A percentile compares a stretch with the other conserved stretches of the same genome.
Conservation (phyloP, 202 grass and related monocot species). For the Eragrostis tef region DNA sequence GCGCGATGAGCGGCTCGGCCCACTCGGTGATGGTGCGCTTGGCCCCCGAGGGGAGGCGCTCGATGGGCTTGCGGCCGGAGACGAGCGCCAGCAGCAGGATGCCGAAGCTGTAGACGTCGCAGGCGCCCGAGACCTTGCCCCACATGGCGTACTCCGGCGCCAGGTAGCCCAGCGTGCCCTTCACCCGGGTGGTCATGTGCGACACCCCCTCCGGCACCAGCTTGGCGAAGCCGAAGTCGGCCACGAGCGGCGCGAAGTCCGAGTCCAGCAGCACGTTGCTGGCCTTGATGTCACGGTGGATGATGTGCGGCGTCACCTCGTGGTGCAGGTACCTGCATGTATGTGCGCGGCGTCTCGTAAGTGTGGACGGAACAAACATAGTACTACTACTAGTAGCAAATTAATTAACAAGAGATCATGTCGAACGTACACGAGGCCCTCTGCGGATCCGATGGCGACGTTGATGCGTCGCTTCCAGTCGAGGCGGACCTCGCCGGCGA, state of each 20-base stretch:
- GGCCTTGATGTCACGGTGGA: slow-evolving; percentile 89
- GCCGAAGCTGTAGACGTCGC: slow-evolving; percentile 89
- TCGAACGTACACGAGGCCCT: slow-evolving; percentile 56
- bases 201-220: slow-evolving; percentile 80
- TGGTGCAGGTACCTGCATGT: slow-evolving; percentile 59
- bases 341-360: too few species aligned
- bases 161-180: slow-evolving; percentile 77
- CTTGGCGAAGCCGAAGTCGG: slow-evolving; percentile 94
- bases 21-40: slow-evolving; percentile 84
- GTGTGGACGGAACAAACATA: too few species aligned
- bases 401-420: too few species aligned
- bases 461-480: slow-evolving; percentile 63
- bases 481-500: slow-evolving; percentile 53
- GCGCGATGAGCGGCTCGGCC: slow-evolving; percentile 60
- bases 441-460: slow-evolving; percentile 63
- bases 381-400: too few species aligned
- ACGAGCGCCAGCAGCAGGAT: slow-evolving; percentile 80
- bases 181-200: slow-evolving; percentile 88
- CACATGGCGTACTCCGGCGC: slow-evolving; percentile 90
- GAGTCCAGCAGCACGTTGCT: slow-evolving; percentile 85
- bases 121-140: slow-evolving; percentile 74
- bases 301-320: slow-evolving; percentile 65
- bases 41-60: slow-evolving; percentile 55
- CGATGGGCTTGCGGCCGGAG: slow-evolving; percentile 71
- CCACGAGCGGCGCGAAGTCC: slow-evolving; percentile 72